Evolutionary conservation across 1,284 basidiomycete species (phyloP), one percentile per base, ranked within the genome.

Genomic region (Porogramme epimiltina): DNA sequence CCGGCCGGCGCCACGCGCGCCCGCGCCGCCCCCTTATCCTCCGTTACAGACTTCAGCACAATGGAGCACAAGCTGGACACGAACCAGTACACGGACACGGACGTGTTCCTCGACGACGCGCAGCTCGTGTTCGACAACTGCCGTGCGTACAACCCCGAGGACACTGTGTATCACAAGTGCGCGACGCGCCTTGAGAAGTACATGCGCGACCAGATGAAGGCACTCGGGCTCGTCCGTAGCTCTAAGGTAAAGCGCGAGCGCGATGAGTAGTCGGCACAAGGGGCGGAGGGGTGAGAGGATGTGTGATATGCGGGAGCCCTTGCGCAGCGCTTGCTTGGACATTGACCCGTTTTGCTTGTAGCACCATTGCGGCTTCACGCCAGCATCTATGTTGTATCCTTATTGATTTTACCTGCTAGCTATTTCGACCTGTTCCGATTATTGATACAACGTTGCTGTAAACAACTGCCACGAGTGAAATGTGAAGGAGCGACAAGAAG

Each of bases 61-160:
- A 98, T 99, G 87, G 91, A 95, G 66, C 82, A 88, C 69, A 98
- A 95, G 70, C 82, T 99, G 24, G 91, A 95, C 52, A 88, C 81
- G 44, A 85, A 84, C 61, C 78, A 86, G 61, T 99, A 98, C 69
- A 71, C 79, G 31, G 82, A 80, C 20, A 74, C 98, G 36, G 89
- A 93, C 50, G 78, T 80, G 40, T 94, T 98, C 66, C 70, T 90
- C 6, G 80, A 79, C 18, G 96, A 99, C 67, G 87, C 89, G 2
- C 83, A 87, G 60, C 76, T 95, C 47, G 84, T 99, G 49, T 95
- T 95, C 67, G 85, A 93, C 65, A 99, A 99, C 65, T 98, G 95
- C 71, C 80, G 89, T 51, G 69, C 80, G 46, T 99, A 97, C 73
- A 99, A 99, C 66, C 87, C 88, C 1, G 88, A 92, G 60, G 81